Conservation (phyloP, 805 yeast species). For the Pichia nakasei region DNA sequence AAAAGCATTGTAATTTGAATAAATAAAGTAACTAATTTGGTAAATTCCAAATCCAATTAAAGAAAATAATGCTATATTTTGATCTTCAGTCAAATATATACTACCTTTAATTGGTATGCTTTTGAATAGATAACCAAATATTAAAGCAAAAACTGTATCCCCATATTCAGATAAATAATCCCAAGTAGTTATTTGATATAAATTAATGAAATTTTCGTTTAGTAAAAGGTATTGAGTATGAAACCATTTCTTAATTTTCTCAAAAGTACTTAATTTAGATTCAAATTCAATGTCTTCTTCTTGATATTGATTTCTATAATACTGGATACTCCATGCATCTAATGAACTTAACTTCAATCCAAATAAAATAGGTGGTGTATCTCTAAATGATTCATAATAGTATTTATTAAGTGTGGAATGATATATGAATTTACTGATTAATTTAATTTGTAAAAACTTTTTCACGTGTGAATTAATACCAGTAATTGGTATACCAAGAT, state of each 20-base stretch:
- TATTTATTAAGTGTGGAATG: conserved; percentile 2
- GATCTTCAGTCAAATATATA: not conserved
- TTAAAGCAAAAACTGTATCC: not conserved
- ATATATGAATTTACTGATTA: not conserved
- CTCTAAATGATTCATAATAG: conserved; percentile 1
- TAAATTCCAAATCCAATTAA: not conserved
- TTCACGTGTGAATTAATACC: not conserved
- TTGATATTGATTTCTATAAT: not conserved
- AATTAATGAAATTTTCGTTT: not conserved
- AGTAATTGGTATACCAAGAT: not conserved
- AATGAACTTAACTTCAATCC: not conserved
- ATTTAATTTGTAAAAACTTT: not conserved
- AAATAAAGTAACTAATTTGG: not conserved
- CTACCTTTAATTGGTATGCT: not conserved
- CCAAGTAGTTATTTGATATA: not conserved
- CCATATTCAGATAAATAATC: not conserved
- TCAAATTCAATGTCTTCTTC: not conserved
- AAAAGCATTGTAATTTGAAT: not conserved
- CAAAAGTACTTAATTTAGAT: not conserved
- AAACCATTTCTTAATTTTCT: not conserved
- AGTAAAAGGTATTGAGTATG: not conserved
- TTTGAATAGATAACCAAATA: not conserved
- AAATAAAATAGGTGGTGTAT: conserved; percentile 3
- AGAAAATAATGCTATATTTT: not conserved
- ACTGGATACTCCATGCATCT: conserved; percentile 5